Evolutionary conservation across 192 early-diverging fungal genomes (phyloP).

Genomic region (Coemansia sp.): DNA sequence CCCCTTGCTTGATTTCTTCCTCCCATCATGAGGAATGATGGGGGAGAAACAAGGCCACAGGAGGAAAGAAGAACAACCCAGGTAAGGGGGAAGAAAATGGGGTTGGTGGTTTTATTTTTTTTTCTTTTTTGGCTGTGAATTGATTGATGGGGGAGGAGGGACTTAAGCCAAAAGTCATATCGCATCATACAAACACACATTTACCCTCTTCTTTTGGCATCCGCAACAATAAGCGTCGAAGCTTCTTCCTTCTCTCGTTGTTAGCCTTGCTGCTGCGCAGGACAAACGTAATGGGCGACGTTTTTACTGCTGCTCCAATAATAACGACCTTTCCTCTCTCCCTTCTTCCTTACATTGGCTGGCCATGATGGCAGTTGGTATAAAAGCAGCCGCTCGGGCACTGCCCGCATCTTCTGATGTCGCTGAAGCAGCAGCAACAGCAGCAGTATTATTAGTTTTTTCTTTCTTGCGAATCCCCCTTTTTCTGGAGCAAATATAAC

Average conservation of each 20-base stretch:
- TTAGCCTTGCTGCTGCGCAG: slow-evolving; percentile 1
- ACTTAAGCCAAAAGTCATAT: neutral
- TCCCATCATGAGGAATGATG: no score
- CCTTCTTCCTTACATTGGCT: neutral
- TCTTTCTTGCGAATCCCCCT: neutral
- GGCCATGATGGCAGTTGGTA: neutral
- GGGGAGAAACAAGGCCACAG: no score
- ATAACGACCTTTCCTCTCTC: neutral
- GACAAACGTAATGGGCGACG: neutral
- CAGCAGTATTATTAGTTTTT: neutral
- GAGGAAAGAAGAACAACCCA: neutral
- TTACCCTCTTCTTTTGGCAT: no score
- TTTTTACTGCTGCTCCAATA: no score
- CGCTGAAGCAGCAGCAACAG: neutral
- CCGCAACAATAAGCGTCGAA: neutral
- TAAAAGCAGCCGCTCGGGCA: neutral
- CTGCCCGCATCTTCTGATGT: neutral
- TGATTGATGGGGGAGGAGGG: no score
- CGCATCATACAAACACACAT: neutral
- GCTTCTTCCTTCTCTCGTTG: neutral
- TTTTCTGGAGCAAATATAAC: neutral
- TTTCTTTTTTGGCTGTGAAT: neutral
- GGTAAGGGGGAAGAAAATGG: neutral
- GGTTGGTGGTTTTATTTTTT: neutral
- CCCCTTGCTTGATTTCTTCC: neutral